These are phyloP conservation scores for Austroboletus festivus DNA, from an alignment of 768 basidiomycete genomes.

Conservation along the genomic window DNA sequence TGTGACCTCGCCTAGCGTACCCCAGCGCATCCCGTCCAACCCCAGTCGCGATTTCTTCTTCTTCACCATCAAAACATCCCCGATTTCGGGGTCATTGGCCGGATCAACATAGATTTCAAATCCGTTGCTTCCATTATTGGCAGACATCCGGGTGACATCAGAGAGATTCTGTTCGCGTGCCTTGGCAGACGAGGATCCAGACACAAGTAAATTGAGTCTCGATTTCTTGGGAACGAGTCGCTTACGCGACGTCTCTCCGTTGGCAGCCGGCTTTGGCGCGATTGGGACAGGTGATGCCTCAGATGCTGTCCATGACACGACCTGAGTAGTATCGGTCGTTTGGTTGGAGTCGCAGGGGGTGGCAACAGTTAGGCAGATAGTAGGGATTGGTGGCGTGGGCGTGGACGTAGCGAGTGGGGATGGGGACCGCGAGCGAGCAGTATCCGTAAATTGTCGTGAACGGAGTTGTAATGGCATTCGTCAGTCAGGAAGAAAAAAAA, in stretches of 20 bases:
- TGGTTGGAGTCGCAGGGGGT: slow-evolving; percentile 54
- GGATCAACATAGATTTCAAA: slow-evolving; percentile 76
- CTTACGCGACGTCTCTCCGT: slow-evolving; percentile 31
- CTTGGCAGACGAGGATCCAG: slow-evolving; percentile 26
- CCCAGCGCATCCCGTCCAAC: slow-evolving; percentile 55
- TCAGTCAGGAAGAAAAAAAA: slow-evolving; percentile 13
- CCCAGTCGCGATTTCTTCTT: slow-evolving; percentile 68
- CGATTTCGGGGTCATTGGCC: slow-evolving; percentile 58
- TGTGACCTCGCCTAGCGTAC: slow-evolving; percentile 58
- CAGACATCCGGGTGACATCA: slow-evolving; percentile 45
- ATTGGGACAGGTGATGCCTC: slow-evolving; percentile 16
- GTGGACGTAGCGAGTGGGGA: slow-evolving; percentile 28
- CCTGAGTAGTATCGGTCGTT: slow-evolving; percentile 26
- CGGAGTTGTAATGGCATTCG: slow-evolving; percentile 31
- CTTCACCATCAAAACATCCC: slow-evolving; percentile 70
- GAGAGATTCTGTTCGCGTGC: slow-evolving; percentile 48
- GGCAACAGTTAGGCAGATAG: slow-evolving; percentile 68
- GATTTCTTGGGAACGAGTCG: slow-evolving; percentile 73
- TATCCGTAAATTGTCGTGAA: slow-evolving; percentile 29
- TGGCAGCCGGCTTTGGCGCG: slow-evolving; percentile 27
- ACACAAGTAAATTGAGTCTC: slow-evolving; percentile 50
- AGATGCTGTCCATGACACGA: slow-evolving; percentile 22
- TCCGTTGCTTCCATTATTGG: slow-evolving; percentile 38
- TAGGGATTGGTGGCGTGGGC: slow-evolving; percentile 42
- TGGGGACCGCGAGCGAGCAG: slow-evolving; percentile 23